Conservation (phyloP, 371 early-diverging fungal species). For the Mucor ambiguus region DNA sequence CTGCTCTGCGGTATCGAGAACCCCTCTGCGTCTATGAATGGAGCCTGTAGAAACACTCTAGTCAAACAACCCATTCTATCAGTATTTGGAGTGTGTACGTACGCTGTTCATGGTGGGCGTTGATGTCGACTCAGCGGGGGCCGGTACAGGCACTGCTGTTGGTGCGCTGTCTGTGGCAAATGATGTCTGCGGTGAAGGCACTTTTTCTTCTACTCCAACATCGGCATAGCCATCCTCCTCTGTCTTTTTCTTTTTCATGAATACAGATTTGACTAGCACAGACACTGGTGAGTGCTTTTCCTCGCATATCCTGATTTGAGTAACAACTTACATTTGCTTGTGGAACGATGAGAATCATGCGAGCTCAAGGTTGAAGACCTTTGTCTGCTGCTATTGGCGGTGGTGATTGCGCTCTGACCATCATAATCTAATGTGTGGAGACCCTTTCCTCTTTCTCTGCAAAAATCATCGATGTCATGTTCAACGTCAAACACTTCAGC, state of each 20-base stretch:
- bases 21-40: conserved; percentile 22
- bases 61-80: not conserved
- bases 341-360: conserved; percentile 18
- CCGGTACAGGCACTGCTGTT: not conserved
- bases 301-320: not conserved
- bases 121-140: not conserved
- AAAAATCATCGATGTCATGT: conserved; percentile 23
- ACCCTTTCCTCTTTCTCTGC: conserved; percentile 15
- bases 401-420: not conserved
- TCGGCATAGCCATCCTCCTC: not conserved
- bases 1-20: conserved; percentile 22
- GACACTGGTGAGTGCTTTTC: not conserved
- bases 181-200: not conserved
- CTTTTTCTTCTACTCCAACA: not conserved
- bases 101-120: not conserved
- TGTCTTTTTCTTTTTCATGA: conserved; percentile 21
- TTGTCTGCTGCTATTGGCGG: not conserved
- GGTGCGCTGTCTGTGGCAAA: not conserved
- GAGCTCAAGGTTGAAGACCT: conserved; percentile 13
- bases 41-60: not conserved
- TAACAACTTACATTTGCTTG: conserved; percentile 19
- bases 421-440: not conserved
- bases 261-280: conserved; percentile 15
- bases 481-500: conserved; percentile 14
- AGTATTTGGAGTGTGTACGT: not conserved